Base-by-base conservation (phyloP, 345 rosid species). In the Sisymbrium irio region DNA sequence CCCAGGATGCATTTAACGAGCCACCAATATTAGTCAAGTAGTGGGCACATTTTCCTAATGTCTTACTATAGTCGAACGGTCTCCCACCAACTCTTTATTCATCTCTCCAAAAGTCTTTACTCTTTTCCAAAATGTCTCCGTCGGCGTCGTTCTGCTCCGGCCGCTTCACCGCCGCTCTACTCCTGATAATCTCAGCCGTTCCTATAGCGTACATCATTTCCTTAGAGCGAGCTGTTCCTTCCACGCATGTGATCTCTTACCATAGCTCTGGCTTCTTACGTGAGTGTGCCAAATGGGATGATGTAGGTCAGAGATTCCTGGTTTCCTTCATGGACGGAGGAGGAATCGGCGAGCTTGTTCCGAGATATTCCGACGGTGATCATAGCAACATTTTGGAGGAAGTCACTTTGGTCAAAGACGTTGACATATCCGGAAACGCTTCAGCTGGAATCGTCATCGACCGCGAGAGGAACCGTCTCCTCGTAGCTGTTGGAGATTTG, bases 241-340 rank as follows among this genome's bases (percentile, higher is more conserved):
- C 90, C 12, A 87, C 87, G 33, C 95, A 82, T 50, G 91, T 85
- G 60, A 80, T 79, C 82, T 86, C 72, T 74, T 92, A 88, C 85
- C 84, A 84, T 53, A 85, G 91, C 85, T 46, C 86, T 75, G 91
- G 90, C 13, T 85, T 72, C 78, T 13, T 92, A 76, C 89, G 95
- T 14, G 98, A 90, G 83, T 83, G 87, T 81, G 90, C 93, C 74
- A 90, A 90, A 87, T 92, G 98, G 98, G 98, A 92, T 78, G 84
- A 77, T 2, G 72, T 67, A 27, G 62, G 80, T 81, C 83, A 78
- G 47, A 86, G 95, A 27, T 92, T 92, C 82, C 82, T 92, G 70
- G 87, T 88, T 73, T 87, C 91, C 73, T 87, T 73, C 82, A 46
- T 92, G 50, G 95, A 87, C 32, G 95, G 96, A 3, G 92, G 95